Base-by-base conservation (phyloP, 1,284 basidiomycete species). In the Apiotrichum gracile region DNA sequence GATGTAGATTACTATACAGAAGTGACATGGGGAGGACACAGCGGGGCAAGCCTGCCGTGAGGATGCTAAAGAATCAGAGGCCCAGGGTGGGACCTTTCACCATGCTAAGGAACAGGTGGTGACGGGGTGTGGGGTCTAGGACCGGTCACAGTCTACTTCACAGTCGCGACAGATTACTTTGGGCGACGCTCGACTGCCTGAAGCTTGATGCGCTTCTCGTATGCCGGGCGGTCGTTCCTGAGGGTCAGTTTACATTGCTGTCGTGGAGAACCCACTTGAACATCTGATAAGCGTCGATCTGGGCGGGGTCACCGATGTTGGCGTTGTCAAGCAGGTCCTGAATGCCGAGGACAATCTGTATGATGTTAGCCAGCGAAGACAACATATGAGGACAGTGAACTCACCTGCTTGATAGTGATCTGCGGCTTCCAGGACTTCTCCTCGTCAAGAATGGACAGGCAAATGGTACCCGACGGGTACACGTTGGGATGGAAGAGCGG, bases 351-450 rank as follows among this genome's bases (percentile, higher is more conserved):
- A 97, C 78, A 63, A 99, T 93, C 91, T 97, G 62, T n/a, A n/a
- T n/a, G n/a, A n/a, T n/a, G n/a, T n/a, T n/a, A n/a, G n/a, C 7
- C 10, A 16, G 17, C 16, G 45, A 53, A 17, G 41, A 45, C 47
- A 22, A 48, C 13, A 34, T 41, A 52, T 31, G 56, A 34, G 45
- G 27, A 12, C 29, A 43, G n/a, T 13, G 35, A 7, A 24, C 25
- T 13, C 37, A 89, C 92, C 82, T 97, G 93, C 75, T 98, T 99
- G 77, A 99, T 91, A 2, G 93, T 98, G 66, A 99, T 97, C 2
- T 92, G 88, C 12, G 96, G 92, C 74, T 97, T 97, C 96, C 96
- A 99, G 6, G 86, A 87, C 76, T 98, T 98, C 76, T 99, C 96
- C 73, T 99, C 96, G 71, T 98, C 94, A 37, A 99, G 78, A 70